These are phyloP conservation scores for Colletotrichum tofieldiae DNA, from an alignment of 2,329 filamentous ascomycete genomes.

Conservation along the genomic window DNA sequence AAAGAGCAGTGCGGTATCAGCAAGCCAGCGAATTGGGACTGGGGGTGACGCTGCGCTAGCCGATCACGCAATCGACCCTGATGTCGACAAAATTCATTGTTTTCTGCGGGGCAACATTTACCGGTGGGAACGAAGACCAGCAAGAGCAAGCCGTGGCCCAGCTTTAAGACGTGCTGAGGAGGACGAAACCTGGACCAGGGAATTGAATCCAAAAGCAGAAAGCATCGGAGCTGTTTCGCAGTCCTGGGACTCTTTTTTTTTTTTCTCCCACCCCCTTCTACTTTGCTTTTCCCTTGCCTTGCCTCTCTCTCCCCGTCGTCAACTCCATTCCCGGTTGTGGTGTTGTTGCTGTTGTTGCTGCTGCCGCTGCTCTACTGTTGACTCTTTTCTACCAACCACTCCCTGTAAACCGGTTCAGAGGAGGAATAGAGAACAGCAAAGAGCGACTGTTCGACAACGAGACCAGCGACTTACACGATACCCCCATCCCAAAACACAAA, in stretches of 20 bases:
- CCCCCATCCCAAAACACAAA: slow-evolving; percentile 5
- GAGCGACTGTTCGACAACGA: not conserved
- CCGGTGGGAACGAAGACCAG: slow-evolving; percentile 35
- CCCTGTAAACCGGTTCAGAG: not conserved
- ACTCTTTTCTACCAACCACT: not conserved
- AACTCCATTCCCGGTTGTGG: slow-evolving; percentile 5
- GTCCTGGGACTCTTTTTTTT: slow-evolving; percentile 19
- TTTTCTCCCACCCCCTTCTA: not conserved
- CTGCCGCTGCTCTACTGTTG: not conserved
- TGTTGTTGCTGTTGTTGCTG: slow-evolving; percentile 16
- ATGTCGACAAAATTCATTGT: slow-evolving; percentile 44
- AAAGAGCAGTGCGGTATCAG: slow-evolving; percentile 35
- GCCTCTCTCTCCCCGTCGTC: not conserved
- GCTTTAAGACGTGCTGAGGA: slow-evolving; percentile 13
- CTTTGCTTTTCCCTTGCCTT: not conserved
- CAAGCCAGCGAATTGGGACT: slow-evolving; percentile 37
- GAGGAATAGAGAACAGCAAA: not conserved
- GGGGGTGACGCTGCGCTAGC: slow-evolving; percentile 48
- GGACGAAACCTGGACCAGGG: slow-evolving; percentile 26
- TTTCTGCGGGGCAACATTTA: slow-evolving; percentile 40
- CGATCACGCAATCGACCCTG: slow-evolving; percentile 54
- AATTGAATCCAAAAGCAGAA: slow-evolving; percentile 39
- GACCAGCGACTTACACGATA: slow-evolving; percentile 19
- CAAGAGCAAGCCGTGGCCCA: slow-evolving; percentile 18
- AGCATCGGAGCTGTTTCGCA: slow-evolving; percentile 33